Base-by-base conservation (phyloP, 1,284 basidiomycete species). In the Papiliotrema terrestris region DNA sequence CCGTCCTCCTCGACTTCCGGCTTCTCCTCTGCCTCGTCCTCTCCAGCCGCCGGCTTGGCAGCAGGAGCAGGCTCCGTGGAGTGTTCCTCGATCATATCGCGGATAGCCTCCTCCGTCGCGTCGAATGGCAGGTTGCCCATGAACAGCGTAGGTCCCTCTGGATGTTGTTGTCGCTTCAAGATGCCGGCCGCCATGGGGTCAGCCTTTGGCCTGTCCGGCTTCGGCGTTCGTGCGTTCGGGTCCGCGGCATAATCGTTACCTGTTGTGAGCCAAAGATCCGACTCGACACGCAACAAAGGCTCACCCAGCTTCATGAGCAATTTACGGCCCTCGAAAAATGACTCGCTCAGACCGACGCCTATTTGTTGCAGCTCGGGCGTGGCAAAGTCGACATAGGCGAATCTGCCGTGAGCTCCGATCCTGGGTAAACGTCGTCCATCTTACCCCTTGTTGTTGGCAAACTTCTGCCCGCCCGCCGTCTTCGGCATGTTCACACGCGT, bases 321-420 rank as follows among this genome's bases (percentile, higher is more conserved):
- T 54, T 86, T 86, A 55, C 96, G 82, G 1, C 95, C 94, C 42
- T 93, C 84, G 8, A 98, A 80, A 44, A 84, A 84, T 35, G 84
- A 81, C 72, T 98, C 95, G 9, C 89, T 90, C 44, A 89, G 79
- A 0, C 84, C 80, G 55, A 98, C 86, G 20, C 91, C 93, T 37
- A 83, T 78, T 1, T 75, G 73, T 67, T 94, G 89, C 19, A 83
- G 84, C 32, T 90, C 89, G 1, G 83, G 79, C 1, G 86, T 86
- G 1, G 85, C 83, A 72, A 98, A 93, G 78, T 98, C 95, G 57
- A 97, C 86, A 78, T 98, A 98, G 25, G 94, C 95, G 73, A 93
- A 98, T 37, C 94, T 97, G 65, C 11, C 19, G 44, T 42, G 17
- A 36, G 22, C 43, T 22, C 8, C 23, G 44, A 2, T 6, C 25